phyloP scores from a whole-genome alignment of 2,329 filamentous ascomycete species.

The Pseudogymnoascus sp. region DNA sequence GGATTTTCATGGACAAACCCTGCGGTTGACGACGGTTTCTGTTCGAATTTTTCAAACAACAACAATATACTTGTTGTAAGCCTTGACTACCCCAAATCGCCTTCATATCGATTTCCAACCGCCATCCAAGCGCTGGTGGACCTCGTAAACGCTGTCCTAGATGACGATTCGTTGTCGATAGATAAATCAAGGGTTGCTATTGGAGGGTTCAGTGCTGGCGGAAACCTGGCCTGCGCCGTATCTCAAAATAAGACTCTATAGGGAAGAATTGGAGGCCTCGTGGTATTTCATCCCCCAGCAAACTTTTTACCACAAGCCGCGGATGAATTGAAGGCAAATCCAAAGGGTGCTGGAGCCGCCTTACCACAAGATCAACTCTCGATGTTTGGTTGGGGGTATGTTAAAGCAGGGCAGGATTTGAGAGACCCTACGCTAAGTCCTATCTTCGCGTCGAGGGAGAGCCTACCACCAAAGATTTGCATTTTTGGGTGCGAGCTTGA shows the following conservation, averaged over 20 bases:
- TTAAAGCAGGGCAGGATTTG: conserved; percentile 19
- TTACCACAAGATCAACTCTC: neutral
- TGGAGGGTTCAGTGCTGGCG: conserved; percentile 44
- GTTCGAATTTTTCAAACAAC: conserved; percentile 33
- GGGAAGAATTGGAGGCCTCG: conserved; percentile 27
- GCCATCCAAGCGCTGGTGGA: conserved; percentile 38
- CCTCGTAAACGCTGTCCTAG: conserved; percentile 34
- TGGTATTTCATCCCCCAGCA: conserved; percentile 35
- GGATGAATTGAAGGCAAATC: neutral
- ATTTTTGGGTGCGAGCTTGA: conserved; percentile 18
- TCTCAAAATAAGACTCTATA: conserved; percentile 30
- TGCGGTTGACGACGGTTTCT: conserved; percentile 39
- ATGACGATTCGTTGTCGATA: conserved; percentile 37
- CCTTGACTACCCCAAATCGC: conserved; percentile 43
- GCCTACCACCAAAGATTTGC: conserved; percentile 21
- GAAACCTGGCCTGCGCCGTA: conserved; percentile 37
- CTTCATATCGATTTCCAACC: conserved; percentile 35
- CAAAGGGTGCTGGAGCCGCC: neutral
- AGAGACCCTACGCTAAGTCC: conserved; percentile 20
- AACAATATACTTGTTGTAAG: conserved; percentile 37
- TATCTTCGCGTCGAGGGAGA: conserved; percentile 16
- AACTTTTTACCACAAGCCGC: neutral
- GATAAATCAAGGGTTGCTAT: conserved; percentile 35
- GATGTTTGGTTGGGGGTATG: conserved; percentile 21
- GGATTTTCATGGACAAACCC: conserved; percentile 40